phyloP scores from a whole-genome alignment of 805 yeast genomes.

The Priceomyces carsonii region DNA sequence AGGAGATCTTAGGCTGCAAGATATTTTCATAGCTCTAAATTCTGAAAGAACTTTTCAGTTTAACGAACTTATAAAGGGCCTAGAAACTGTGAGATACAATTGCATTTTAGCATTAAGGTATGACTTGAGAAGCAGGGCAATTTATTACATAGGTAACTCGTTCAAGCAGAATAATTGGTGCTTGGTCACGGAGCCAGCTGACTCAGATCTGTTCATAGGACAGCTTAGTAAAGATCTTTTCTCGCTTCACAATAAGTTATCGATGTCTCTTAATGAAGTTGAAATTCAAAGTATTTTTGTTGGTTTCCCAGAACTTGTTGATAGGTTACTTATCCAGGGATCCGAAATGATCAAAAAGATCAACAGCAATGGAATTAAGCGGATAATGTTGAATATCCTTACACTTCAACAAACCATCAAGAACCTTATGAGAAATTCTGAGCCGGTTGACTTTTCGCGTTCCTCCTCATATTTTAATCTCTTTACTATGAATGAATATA shows the following conservation, averaged over 20 bases:
- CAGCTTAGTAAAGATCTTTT: constrained; percentile 51
- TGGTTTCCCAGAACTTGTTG: constrained; percentile 55
- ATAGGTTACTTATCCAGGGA: constrained; percentile 52
- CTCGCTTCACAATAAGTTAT: constrained; percentile 44
- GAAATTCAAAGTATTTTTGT: constrained; percentile 32
- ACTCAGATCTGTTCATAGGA: constrained; percentile 56
- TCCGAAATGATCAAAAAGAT: constrained; percentile 50
- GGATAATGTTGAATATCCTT: constrained; percentile 59
- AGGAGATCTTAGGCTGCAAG: constrained; percentile 20
- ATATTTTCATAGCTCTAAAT: constrained; percentile 35
- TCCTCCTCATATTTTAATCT: constrained; percentile 59
- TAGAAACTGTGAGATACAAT: constrained; percentile 36
- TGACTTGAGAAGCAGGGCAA: constrained; percentile 54
- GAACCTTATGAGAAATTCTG: constrained; percentile 52
- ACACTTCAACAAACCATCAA: constrained; percentile 71
- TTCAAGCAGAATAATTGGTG: constrained; percentile 51
- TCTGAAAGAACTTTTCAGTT: constrained; percentile 33
- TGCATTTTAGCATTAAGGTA: constrained; percentile 53
- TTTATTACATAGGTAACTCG: constrained; percentile 53
- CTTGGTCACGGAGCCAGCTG: constrained; percentile 54
- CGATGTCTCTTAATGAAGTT: constrained; percentile 30
- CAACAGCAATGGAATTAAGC: constrained; percentile 59
- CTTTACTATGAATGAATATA: constrained; percentile 50
- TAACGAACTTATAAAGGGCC: constrained; percentile 30
- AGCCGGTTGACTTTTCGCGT: constrained; percentile 51